These are phyloP conservation scores for Aureobasidium sp. DNA, from an alignment of 2,329 filamentous ascomycete species.

Conservation along the genomic window DNA sequence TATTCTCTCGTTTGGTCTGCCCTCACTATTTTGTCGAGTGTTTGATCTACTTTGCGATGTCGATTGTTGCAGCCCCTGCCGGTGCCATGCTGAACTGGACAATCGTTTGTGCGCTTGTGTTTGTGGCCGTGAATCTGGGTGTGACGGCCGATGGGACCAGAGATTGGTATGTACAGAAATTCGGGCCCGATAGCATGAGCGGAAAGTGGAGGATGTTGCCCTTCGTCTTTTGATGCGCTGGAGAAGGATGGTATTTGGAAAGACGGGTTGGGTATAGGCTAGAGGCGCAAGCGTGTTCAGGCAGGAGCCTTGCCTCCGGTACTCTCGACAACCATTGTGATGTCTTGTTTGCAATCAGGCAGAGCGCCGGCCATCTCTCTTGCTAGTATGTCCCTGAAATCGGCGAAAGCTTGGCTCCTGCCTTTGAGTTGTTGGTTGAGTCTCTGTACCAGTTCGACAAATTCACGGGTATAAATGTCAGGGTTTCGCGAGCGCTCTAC, in stretches of 20 bases:
- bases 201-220: slow-evolving; percentile 72
- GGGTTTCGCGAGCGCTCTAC: slow-evolving; percentile 58
- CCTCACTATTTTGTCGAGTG: slow-evolving; percentile 92
- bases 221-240: slow-evolving; percentile 37
- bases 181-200: slow-evolving; percentile 58
- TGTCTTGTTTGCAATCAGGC: slow-evolving; percentile 49
- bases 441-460: slow-evolving; percentile 56
- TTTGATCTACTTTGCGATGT: slow-evolving; percentile 71
- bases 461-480: slow-evolving; percentile 60
- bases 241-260: neutral
- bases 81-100: slow-evolving; percentile 64
- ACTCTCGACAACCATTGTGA: slow-evolving; percentile 43
- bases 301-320: slow-evolving; percentile 31
- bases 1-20: slow-evolving; percentile 68
- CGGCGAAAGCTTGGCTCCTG: slow-evolving; percentile 51
- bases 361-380: slow-evolving; percentile 52
- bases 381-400: slow-evolving; percentile 53
- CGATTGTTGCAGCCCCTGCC: slow-evolving; percentile 63
- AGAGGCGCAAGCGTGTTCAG: neutral
- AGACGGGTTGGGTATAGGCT: neutral
- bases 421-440: slow-evolving; percentile 58
- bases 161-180: slow-evolving; percentile 70
- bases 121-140: slow-evolving; percentile 73
- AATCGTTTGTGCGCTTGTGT: slow-evolving; percentile 60
- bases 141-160: slow-evolving; percentile 73